A percentile compares a stretch with the other conserved stretches of the same genome.
Evolutionary conservation across 192 early-diverging fungal species (phyloP).

Genomic region (Coemansia sp.): DNA sequence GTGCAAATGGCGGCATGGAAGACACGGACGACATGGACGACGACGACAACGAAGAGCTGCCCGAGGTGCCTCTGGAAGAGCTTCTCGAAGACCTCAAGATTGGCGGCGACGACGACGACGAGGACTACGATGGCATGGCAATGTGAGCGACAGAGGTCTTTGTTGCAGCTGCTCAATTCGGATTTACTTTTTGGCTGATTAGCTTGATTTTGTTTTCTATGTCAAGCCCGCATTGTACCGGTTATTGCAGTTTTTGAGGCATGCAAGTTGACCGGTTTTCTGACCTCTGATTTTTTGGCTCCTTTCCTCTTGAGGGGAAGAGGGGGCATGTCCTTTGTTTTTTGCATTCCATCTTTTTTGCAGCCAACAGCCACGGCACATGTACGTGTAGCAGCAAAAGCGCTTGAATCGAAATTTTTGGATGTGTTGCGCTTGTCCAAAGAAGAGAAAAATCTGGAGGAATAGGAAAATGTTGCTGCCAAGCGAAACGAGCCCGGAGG

Average conservation of each 20-base stretch:
- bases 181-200: too few relatives aligned
- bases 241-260: not conserved
- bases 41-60: slow-evolving; percentile 85
- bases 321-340: not conserved
- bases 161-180: too few relatives aligned
- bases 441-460: not conserved
- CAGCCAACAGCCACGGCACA: slow-evolving; percentile 1
- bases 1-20: slow-evolving; percentile 14
- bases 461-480: not conserved
- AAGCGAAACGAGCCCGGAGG: too few relatives aligned
- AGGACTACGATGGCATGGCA: slow-evolving; percentile 24
- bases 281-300: too few relatives aligned
- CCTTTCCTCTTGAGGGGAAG: not conserved
- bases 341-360: not conserved
- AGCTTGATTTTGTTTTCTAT: too few relatives aligned
- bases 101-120: slow-evolving; percentile 59
- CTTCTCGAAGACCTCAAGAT: slow-evolving; percentile 87
- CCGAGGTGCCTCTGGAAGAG: slow-evolving; percentile 90
- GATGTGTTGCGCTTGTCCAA: not conserved
- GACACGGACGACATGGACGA: slow-evolving; percentile 52
- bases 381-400: not conserved
- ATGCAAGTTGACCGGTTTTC: not conserved
- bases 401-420: not conserved
- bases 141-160: slow-evolving; percentile 11
- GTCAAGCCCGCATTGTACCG: too few relatives aligned